Conservation (phyloP, 1,139 yeast species). For the Groenewaldozyma auringiensis region DNA sequence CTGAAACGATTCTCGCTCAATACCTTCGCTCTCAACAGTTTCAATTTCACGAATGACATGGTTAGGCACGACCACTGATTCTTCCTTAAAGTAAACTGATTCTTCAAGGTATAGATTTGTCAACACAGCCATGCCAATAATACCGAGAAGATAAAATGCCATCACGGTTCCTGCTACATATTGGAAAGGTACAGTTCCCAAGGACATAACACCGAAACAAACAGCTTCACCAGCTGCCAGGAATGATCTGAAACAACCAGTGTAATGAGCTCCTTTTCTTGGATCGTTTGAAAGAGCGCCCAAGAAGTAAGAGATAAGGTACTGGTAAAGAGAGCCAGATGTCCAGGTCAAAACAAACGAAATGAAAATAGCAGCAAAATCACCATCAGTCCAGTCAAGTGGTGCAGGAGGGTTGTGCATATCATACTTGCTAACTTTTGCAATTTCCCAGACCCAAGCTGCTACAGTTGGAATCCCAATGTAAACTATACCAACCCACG, state of each 20-base stretch:
- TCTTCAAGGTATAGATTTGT: slow-evolving; percentile 11
- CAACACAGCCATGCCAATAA: slow-evolving; percentile 6
- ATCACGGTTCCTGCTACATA: slow-evolving; percentile 11
- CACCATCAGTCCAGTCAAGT: slow-evolving; percentile 14
- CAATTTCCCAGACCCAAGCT: slow-evolving; percentile 12
- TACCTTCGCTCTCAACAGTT: too few relatives aligned
- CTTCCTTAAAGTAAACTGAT: slow-evolving; percentile 14
- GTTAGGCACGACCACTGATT: slow-evolving; percentile 15
- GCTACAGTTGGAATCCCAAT: slow-evolving; percentile 8
- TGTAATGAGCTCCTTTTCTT: slow-evolving; percentile 8
- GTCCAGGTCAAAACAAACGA: slow-evolving; percentile 9
- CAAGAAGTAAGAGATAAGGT: slow-evolving; percentile 11
- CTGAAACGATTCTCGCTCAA: too few relatives aligned
- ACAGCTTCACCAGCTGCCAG: too few relatives aligned
- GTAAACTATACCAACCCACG: slow-evolving; percentile 8
- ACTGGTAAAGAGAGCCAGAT: slow-evolving; percentile 9
- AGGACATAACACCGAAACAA: too few relatives aligned
- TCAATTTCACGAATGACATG: too few relatives aligned
- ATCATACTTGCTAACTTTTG: slow-evolving; percentile 8
- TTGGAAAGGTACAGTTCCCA: too few relatives aligned
- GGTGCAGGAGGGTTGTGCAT: slow-evolving; percentile 7
- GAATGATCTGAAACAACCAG: slow-evolving; percentile 13
- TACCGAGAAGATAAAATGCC: slow-evolving; percentile 8
- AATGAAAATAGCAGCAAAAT: slow-evolving; percentile 12
- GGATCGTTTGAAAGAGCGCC: slow-evolving; percentile 16